Conservation (phyloP, 805 yeast genomes). For the Nakazawaea holstii region DNA sequence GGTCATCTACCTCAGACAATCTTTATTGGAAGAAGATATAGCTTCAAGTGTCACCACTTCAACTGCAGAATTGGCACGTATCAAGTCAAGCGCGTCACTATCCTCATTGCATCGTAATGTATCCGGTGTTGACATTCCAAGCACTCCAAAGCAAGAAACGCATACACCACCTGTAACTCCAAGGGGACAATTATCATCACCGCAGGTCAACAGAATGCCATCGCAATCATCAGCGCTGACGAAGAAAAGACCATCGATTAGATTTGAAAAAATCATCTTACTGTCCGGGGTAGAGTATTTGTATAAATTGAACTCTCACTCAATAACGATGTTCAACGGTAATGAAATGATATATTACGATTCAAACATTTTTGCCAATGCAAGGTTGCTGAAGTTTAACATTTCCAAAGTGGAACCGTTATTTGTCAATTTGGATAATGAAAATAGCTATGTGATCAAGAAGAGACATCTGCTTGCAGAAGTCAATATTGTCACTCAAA, state of each 20-base stretch:
- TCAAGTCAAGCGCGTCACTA: constrained; percentile 12
- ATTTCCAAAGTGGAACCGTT: constrained; percentile 22
- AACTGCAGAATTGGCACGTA: constrained; percentile 7
- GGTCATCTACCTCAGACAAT: constrained; percentile 19
- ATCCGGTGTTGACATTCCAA: constrained; percentile 25
- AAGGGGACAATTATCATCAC: background rate
- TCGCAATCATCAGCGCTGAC: background rate
- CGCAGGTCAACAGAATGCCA: background rate
- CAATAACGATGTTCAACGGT: constrained; percentile 28
- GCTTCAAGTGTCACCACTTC: constrained; percentile 6
- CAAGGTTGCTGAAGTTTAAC: constrained; percentile 10
- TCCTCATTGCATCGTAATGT: constrained; percentile 15
- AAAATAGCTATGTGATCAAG: constrained; percentile 12
- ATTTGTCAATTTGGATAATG: constrained; percentile 26
- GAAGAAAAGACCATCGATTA: constrained; percentile 11
- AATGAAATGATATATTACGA: constrained; percentile 25
- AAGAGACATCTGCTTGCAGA: background rate
- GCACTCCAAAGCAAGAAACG: constrained; percentile 31
- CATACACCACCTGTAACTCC: constrained; percentile 1
- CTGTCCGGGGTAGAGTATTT: constrained; percentile 25
- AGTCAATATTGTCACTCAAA: constrained; percentile 17
- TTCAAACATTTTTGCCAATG: constrained; percentile 14
- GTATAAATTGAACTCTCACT: constrained; percentile 20
- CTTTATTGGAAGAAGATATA: constrained; percentile 9
- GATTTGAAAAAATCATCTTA: constrained; percentile 20